phyloP scores from a whole-genome alignment of 257 asterid genomes.

The Solanum etuberosum region DNA sequence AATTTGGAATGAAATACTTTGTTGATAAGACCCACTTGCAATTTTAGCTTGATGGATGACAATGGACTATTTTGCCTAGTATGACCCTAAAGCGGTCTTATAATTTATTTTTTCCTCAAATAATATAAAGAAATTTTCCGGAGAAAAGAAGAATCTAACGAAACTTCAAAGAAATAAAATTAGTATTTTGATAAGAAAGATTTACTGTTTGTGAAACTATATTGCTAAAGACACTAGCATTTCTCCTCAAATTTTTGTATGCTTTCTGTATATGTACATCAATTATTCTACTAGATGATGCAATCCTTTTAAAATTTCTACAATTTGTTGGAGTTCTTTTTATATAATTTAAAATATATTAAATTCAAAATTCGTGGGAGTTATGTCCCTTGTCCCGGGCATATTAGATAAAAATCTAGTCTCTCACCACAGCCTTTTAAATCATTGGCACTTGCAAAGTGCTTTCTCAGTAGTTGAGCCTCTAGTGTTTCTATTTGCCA shows the following conservation, averaged over 20 bases:
- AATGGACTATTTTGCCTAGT: background rate
- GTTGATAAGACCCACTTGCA: background rate
- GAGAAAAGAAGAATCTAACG: background rate
- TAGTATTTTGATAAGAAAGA: background rate
- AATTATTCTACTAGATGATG: background rate
- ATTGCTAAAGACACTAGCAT: background rate
- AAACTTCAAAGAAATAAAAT: background rate
- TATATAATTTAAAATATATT: background rate
- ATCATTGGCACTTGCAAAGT: background rate
- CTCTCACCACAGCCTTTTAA: background rate
- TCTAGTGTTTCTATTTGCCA: background rate
- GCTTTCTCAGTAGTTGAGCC: background rate
- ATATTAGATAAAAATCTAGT: background rate
- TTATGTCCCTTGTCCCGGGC: background rate
- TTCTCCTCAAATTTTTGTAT: background rate
- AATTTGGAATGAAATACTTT: background rate
- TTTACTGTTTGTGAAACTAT: background rate
- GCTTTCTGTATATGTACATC: background rate
- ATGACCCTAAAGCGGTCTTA: background rate
- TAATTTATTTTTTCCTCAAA: background rate
- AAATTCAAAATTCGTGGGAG: background rate
- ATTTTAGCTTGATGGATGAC: background rate
- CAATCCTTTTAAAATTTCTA: background rate
- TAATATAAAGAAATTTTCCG: background rate
- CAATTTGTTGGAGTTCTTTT: background rate